Base-by-base conservation (phyloP, 495 filamentous ascomycete genomes). In the Cercophora samala region DNA sequence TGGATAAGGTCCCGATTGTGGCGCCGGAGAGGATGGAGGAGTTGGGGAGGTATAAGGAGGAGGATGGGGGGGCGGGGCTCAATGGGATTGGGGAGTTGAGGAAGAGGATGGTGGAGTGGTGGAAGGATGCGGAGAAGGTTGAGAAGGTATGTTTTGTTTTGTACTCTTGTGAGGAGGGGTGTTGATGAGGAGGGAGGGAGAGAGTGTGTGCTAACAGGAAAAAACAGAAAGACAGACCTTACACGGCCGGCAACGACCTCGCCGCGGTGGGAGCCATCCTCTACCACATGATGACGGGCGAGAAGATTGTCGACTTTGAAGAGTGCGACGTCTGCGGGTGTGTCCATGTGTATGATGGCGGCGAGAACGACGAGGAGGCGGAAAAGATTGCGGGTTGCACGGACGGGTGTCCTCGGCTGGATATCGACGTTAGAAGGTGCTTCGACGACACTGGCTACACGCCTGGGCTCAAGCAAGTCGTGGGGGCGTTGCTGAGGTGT, bases 261-360 rank as follows among this genome's bases (percentile, higher is more conserved):
- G 79, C 68, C 51, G 70, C 71, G 18, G 70, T 82, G 3, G 80
- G 78, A 29, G 68, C 68, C 13, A 60, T 77, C 24, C 66, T 82
- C 58, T 80, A 73, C 67, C 67, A 59, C 15, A 81, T 82, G 79
- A 80, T 81, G 77, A 68, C 60, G 4, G 74, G 76, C 15, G 65
- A 65, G 5, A 32, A 68, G 4, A 67, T 74, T 15, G 69, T 73
- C 1, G 32, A 67, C 5, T 63, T 66, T 4, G 76, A 76, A 60
- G 68, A 76, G 42, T 80, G 77, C 60, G 11, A 26, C 32, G 61
- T 6, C 4, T 19, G 60, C 26, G 24, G 53, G 18, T 72, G 71
- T 23, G 15, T 68, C 18, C 75, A 77, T 66, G 9, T 75, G 24
- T 62, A 46, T 22, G 37, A 46, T 11, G 37, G 37, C 11, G 6